Percentiles rank a stretch among this genome's conserved stretches.
These are phyloP conservation scores for Linum usitatissimum DNA, from an alignment of 345 rosid genomes.

Conservation along the genomic window DNA sequence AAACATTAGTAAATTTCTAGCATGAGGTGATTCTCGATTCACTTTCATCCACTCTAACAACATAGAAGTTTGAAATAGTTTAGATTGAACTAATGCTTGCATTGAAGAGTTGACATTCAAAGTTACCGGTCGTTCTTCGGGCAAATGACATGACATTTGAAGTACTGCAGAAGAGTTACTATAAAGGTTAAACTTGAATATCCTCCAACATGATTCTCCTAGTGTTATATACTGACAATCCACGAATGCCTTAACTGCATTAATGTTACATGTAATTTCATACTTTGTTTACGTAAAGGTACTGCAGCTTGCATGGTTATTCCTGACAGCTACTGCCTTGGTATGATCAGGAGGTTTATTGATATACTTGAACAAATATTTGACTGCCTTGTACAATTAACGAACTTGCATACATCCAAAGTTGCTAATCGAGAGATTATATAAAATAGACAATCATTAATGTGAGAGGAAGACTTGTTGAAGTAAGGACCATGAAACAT, in stretches of 20 bases:
- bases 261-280: neutral
- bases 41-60: slow-evolving; percentile 8
- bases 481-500: slow-evolving; percentile 5
- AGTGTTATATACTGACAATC: slow-evolving; percentile 10
- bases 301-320: neutral
- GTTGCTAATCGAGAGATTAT: too few relatives aligned
- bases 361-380: slow-evolving; percentile 5
- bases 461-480: neutral
- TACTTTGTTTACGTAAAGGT: neutral
- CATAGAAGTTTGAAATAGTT: neutral
- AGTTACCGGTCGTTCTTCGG: neutral
- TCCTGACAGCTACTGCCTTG: neutral
- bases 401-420: neutral
- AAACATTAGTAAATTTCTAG: neutral
- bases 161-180: neutral
- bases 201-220: slow-evolving; percentile 12
- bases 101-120: neutral
- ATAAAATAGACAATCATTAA: too few relatives aligned
- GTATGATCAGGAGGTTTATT: neutral
- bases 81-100: neutral
- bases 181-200: slow-evolving; percentile 7
- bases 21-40: neutral
- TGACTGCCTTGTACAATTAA: neutral
- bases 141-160: neutral
- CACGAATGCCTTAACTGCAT: slow-evolving; percentile 4